Evolutionary conservation across 768 basidiomycete species (phyloP).

Genomic region (Ramaria sp.): DNA sequence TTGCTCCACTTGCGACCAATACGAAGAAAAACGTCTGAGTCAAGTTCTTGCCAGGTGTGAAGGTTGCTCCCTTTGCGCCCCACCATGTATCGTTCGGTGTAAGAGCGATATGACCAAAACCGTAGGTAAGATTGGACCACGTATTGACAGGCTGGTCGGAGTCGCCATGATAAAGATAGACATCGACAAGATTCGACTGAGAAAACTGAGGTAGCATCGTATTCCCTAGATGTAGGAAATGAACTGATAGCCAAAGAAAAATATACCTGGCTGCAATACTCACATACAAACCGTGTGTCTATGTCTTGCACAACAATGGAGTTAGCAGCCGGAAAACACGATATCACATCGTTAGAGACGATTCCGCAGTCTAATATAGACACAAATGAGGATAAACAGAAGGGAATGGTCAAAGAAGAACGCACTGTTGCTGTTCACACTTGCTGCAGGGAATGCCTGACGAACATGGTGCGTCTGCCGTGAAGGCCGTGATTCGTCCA

Average conservation of each 20-base stretch:
- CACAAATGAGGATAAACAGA: neutral
- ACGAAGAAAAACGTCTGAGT: constrained; percentile 68
- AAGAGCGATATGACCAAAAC: constrained; percentile 40
- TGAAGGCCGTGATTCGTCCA: neutral
- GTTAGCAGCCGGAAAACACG: constrained; percentile 59
- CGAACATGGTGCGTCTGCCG: neutral
- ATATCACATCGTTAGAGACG: constrained; percentile 55
- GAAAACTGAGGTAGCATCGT: constrained; percentile 54
- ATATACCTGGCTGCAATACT: constrained; percentile 24
- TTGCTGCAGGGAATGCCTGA: neutral
- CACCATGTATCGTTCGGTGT: constrained; percentile 73
- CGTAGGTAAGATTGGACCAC: constrained; percentile 34
- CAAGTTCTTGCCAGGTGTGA: constrained; percentile 38
- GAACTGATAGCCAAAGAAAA: constrained; percentile 12
- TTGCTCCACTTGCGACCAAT: constrained; percentile 46
- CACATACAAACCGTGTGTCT: constrained; percentile 73
- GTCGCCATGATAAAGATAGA: constrained; percentile 72
- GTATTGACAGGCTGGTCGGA: constrained; percentile 40
- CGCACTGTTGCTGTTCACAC: neutral
- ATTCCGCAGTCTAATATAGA: constrained; percentile 16
- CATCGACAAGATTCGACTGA: constrained; percentile 53
- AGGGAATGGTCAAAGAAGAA: neutral
- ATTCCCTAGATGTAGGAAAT: constrained; percentile 49
- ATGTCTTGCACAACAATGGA: constrained; percentile 59
- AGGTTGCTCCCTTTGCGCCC: constrained; percentile 36